Base-by-base conservation (phyloP, 495 filamentous ascomycete species). In the Annulohypoxylon moriforme region DNA sequence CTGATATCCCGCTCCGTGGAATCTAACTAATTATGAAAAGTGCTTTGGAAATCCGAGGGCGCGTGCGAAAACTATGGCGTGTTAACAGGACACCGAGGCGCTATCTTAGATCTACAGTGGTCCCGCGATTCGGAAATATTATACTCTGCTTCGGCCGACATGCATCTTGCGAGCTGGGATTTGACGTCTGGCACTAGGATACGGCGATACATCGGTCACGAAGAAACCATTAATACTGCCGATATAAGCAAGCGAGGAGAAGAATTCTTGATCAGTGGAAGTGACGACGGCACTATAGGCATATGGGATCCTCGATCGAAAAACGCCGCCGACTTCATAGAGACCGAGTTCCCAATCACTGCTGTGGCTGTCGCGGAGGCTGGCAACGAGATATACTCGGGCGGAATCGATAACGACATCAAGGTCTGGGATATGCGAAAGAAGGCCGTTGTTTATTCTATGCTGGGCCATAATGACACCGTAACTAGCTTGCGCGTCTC, bases 271-370 rank as follows among this genome's bases (percentile, higher is more conserved):
- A 86, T 97, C 50, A 96, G 91, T 72, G 96, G 90, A 9, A 93
- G 91, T 74, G 94, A 99, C 75, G 96, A 99, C 80, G 94, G 95
- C 6, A 92, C 89, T 73, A 94, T 98, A 67, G 94, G 94, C 27
- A 93, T 98, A 27, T 99, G 96, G 96, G 96, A 99, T 77, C 94
- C 96, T 36, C 87, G 96, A 63, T 92, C 94, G 65, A 99, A 98
- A 77, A 87, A 92, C 46, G 94, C 93, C 0, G 85, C 93, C 40
- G 92, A 96, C 68, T 96, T 91, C 76, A 89, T 98, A 57, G 88
- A 95, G 76, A 97, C 94, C 0, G 92, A 96, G 56, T 96, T 97
- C 56, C 96, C 96, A 5, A 90, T 99, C 70, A 98, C 95, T 0
- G 92, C 94, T 0, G 90, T 98, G 0, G 93, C 95, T 3, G 79